Evolutionary conservation across 495 filamentous ascomycete species (phyloP), one percentile per base, ranked within the genome.

Genomic region (Collariella sp.): DNA sequence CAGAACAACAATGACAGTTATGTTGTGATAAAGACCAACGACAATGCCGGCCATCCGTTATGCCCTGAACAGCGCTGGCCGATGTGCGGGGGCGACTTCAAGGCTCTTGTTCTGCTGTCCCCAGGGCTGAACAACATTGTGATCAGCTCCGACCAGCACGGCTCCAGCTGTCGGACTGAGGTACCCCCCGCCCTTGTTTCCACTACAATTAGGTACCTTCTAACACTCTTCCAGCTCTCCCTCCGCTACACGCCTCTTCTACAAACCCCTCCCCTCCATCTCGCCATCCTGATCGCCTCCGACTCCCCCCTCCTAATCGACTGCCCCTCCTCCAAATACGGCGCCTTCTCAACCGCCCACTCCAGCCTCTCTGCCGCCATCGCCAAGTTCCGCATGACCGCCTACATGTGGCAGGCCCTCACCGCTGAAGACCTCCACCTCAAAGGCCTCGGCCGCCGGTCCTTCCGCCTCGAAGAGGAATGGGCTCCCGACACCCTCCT

Each of bases 11-110:
- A 50, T 5, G 45, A 50, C 15, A 45, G 48, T 33, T 33, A 47
- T n/a, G 35, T 62, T 31, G 6, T 29, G 1, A 26, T 62, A 16
- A 13, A 50, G 11, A 55, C 46, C 1, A 11, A 24, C 5, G 54
- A 48, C 48, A 40, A 40, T 7, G 39, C 35, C 19, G 35, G 31
- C 34, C 6, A 38, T 4, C 31, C 36, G n/a, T 9, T 50, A 39
- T 67, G 66, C 34, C 59, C 62, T 11, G 54, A 57, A 7, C 65
- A 66, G 39, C 55, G 46, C 34, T 89, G 86, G 87, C 87, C 84
- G 16, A 84, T 89, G 43, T 81, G 70, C 56, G 80, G 83, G 44
- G 87, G 84, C 5, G 77, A 86, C 63, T 89, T 89, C 74, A 91
- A 89, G 68, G 79, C 78, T 36, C 76, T 91, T 29, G 75, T 88